A percentile compares a stretch with the other conserved stretches of the same genome.
Conservation (phyloP, 169 alveolate species). For the Plasmodium vivax region DNA sequence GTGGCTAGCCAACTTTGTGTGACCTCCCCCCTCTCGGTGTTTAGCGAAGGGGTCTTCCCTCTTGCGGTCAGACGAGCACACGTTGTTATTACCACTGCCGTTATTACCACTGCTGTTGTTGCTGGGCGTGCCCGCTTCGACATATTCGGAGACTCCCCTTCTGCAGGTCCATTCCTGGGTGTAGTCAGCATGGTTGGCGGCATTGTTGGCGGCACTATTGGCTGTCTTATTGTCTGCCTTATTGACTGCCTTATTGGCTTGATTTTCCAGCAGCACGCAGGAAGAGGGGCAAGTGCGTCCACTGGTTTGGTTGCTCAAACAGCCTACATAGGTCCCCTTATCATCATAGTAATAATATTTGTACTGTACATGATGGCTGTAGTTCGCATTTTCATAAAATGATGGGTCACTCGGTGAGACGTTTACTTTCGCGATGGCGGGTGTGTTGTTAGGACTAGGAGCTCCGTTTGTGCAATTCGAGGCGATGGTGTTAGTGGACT, state of each 20-base stretch:
- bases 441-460: not conserved
- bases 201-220: not conserved
- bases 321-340: not conserved
- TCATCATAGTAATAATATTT: constrained; percentile 6
- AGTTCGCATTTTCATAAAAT: not conserved
- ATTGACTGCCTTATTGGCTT: not conserved
- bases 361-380: not conserved
- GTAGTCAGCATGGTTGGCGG: not conserved
- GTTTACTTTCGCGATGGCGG: not conserved
- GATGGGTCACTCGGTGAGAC: not conserved
- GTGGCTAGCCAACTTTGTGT: not conserved
- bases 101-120: not conserved
- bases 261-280: not conserved
- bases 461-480: not conserved
- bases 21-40: not conserved
- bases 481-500: not conserved
- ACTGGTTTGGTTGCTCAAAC: not conserved
- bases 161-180: not conserved
- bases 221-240: not conserved
- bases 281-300: constrained; percentile 1
- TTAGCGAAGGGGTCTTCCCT: not conserved
- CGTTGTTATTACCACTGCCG: not conserved
- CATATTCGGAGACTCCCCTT: constrained; percentile 4
- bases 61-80: not conserved
- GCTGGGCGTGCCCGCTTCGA: not conserved